These are phyloP conservation scores for Xerocomus spinulosus DNA, from an alignment of 768 basidiomycete species.

Conservation along the genomic window DNA sequence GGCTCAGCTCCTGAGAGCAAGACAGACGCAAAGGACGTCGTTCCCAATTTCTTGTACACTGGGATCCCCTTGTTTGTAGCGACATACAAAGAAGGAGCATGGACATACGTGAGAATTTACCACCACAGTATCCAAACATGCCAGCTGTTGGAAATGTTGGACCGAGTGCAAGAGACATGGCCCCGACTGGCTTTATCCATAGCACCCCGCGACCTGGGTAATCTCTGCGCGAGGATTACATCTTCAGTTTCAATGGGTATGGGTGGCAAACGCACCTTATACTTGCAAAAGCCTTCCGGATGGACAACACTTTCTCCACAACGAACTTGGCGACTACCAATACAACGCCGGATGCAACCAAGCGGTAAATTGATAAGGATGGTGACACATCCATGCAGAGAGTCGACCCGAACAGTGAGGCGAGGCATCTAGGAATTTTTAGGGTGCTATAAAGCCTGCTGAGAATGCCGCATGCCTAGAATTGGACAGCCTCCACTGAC, in stretches of 20 bases:
- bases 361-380: conserved; percentile 4
- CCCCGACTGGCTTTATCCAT: conserved; percentile 34
- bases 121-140: conserved; percentile 33
- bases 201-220: conserved; percentile 15
- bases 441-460: neutral
- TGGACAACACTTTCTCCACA: conserved; percentile 1
- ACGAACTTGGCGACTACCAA: conserved; percentile 7
- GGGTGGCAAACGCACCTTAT: conserved; percentile 11
- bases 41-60: conserved; percentile 35
- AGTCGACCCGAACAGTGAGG: neutral
- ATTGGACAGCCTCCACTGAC: too few relatives aligned
- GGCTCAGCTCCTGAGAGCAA: conserved; percentile 28
- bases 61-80: neutral
- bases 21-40: conserved; percentile 37
- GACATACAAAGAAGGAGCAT: neutral
- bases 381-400: conserved; percentile 2
- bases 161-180: conserved; percentile 24
- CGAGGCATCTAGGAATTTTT: neutral
- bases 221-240: conserved; percentile 6
- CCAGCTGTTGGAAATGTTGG: conserved; percentile 33
- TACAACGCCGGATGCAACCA: conserved; percentile 1
- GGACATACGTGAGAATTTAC: conserved; percentile 34
- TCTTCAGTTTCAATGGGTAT: neutral
- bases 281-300: conserved; percentile 13
- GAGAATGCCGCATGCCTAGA: neutral